Evolutionary conservation across 352 stramenopile genomes (phyloP).

Genomic region (Globisporangium polare): DNA sequence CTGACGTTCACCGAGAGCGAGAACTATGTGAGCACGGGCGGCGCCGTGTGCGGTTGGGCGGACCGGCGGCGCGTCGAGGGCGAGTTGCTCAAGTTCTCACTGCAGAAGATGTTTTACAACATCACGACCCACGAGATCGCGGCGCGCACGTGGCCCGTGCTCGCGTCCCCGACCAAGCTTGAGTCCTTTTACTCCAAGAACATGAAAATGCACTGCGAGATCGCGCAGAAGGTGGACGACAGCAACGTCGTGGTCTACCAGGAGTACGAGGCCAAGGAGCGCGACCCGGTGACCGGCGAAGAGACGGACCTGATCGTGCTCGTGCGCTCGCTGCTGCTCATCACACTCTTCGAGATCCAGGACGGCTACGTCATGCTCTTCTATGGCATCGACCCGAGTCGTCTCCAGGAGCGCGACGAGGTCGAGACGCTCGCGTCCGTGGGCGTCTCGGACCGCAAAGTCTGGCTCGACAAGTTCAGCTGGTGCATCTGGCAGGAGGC

Average conservation of each 20-base stretch:
- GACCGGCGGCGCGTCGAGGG: conserved; percentile 29
- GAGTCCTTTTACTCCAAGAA: conserved; percentile 24
- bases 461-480: conserved; percentile 24
- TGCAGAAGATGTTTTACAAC: conserved; percentile 24
- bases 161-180: conserved; percentile 20
- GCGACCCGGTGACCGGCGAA: conserved; percentile 12
- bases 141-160: conserved; percentile 21
- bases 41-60: conserved; percentile 25
- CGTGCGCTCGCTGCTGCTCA: conserved; percentile 27
- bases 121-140: conserved; percentile 14
- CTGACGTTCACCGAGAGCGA: conserved; percentile 18
- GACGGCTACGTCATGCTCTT: conserved; percentile 35
- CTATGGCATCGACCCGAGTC: conserved; percentile 24
- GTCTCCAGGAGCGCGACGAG: conserved; percentile 21
- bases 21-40: conserved; percentile 21
- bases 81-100: conserved; percentile 29
- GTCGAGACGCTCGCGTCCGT: conserved; percentile 16
- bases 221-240: conserved; percentile 28
- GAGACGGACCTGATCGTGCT: conserved; percentile 20
- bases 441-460: conserved; percentile 16
- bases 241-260: conserved; percentile 39
- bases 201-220: conserved; percentile 31
- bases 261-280: conserved; percentile 25
- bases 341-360: conserved; percentile 33
- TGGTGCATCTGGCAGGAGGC: conserved; percentile 24